A percentile compares a stretch with the other conserved stretches of the same genome.
phyloP scores from a whole-genome alignment of 108 stramenopile species.

The Nitzschia palea region DNA sequence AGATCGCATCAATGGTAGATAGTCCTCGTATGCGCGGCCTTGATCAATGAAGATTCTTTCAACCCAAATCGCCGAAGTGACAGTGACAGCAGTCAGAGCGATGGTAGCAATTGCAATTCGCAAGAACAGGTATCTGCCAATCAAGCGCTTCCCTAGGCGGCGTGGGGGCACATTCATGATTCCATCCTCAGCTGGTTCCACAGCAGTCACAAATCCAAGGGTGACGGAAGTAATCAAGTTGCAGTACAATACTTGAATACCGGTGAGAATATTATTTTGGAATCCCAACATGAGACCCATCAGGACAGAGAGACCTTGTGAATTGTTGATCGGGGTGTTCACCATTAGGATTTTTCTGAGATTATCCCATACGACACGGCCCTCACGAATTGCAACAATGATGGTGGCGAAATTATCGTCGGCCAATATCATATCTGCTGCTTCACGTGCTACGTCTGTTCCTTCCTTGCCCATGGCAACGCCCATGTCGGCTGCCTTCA shows the following conservation, averaged over 20 bases:
- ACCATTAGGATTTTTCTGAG: slow-evolving; percentile 73
- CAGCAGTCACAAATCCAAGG: slow-evolving; percentile 80
- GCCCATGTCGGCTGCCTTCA: slow-evolving; percentile 97
- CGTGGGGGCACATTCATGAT: slow-evolving; percentile 79
- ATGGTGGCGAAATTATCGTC: slow-evolving; percentile 99
- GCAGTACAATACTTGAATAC: slow-evolving; percentile 80
- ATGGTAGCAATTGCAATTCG: slow-evolving; percentile 68
- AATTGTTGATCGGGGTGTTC: slow-evolving; percentile 86
- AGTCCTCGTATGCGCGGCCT: slow-evolving; percentile 26
- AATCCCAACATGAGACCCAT: slow-evolving; percentile 65
- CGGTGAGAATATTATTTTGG: slow-evolving; percentile 56
- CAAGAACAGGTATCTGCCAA: slow-evolving; percentile 73
- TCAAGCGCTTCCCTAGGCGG: slow-evolving; percentile 74
- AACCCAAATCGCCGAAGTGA: slow-evolving; percentile 55
- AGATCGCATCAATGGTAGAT: slow-evolving; percentile 43
- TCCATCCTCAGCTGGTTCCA: slow-evolving; percentile 85
- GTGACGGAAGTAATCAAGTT: slow-evolving; percentile 87
- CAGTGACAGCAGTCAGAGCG: slow-evolving; percentile 50
- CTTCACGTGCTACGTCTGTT: slow-evolving; percentile 94
- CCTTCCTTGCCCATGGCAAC: slow-evolving; percentile 99
- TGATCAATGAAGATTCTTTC: neutral
- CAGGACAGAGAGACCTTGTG: slow-evolving; percentile 77
- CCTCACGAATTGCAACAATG: slow-evolving; percentile 70
- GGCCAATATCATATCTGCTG: slow-evolving; percentile 96
- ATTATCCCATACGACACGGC: slow-evolving; percentile 85